Conservation (phyloP, 352 stramenopile species). For the Phytophthora sp. region DNA sequence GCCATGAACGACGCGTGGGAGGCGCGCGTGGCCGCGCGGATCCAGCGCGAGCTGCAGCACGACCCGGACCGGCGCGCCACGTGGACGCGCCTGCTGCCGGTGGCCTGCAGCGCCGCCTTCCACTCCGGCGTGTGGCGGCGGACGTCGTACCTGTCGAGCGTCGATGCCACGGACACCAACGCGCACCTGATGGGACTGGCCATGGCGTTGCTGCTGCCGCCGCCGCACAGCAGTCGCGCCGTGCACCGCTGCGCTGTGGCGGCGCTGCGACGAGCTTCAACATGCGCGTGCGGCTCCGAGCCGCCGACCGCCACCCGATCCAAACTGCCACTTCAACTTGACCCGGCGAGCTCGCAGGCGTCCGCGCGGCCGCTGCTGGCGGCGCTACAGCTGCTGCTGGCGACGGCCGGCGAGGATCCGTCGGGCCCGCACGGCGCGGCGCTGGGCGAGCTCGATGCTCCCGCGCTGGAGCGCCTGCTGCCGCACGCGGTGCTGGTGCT, state of each 20-base stretch:
- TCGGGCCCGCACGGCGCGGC: background rate
- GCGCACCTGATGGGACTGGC: conserved; percentile 52
- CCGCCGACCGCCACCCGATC: background rate
- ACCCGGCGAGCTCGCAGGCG: background rate
- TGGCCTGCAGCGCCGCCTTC: conserved; percentile 51
- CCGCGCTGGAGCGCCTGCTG: conserved; percentile 19
- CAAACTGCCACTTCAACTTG: conserved; percentile 25
- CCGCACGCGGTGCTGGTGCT: conserved; percentile 23
- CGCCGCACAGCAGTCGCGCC: conserved; percentile 6
- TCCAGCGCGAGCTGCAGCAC: conserved; percentile 12
- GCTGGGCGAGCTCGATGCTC: conserved; percentile 16
- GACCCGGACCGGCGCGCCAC: conserved; percentile 21
- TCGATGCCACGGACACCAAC: conserved; percentile 57
- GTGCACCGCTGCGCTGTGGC: conserved; percentile 26
- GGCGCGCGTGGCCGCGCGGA: conserved; percentile 11
- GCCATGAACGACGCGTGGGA: conserved; percentile 8
- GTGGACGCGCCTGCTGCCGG: conserved; percentile 42
- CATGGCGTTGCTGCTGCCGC: conserved; percentile 36
- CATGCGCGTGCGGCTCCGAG: background rate
- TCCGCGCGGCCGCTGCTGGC: conserved; percentile 18
- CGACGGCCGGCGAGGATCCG: conserved; percentile 2
- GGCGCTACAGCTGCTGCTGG: conserved; percentile 27
- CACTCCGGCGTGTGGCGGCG: conserved; percentile 49
- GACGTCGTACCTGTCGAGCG: conserved; percentile 34
- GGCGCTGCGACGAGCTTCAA: conserved; percentile 15